Base-by-base conservation (phyloP, 371 early-diverging fungal species). In the Batkoa obscura region DNA sequence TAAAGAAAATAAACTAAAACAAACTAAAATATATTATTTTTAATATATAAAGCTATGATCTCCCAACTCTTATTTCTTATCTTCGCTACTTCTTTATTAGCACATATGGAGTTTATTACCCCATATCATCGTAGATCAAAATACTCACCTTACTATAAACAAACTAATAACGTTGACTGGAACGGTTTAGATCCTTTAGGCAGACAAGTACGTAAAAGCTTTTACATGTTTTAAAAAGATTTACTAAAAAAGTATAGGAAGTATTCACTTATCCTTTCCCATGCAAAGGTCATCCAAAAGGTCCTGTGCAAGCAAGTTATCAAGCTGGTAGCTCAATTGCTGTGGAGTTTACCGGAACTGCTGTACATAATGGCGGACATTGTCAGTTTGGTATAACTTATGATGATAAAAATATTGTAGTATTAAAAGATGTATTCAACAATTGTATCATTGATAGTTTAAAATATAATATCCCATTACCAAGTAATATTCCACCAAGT, bases 361-460 rank as follows among this genome's bases (percentile, higher is more conserved):
- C 42, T 34, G 50, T 53, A 12, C 76, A 75, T 60, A 66, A 68
- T 30, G 82, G 81, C 50, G 83, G 83, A 36, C 77, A 78, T 55
- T 82, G 84, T 51, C 77, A 81, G 62, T 83, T 79, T 57, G 66
- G 81, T 1, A 58, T 84, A 33, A 73, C 75, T 3, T 78, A 74
- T 49, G 80, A 84, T 60, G 67, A 69, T 45, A 79, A 73, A 39
- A 67, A 66, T 32, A 72, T 68, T 17, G 32, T 39, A 8, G 50
- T 50, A 8, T n/a, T 43, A 8, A 55, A 59, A 9, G 58, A 33
- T 39, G 34, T 50, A 23, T 41, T 56, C 1, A 39, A n/a, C 9
- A 45, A 17, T 45, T 59, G 47, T 33, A n/a, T 56, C 30, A 9
- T 54, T 13, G 34, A 31, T 31, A 6, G 12, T 2, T 15, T 39